phyloP scores from a whole-genome alignment of 2,329 filamentous ascomycete genomes.

The Pseudogymnoascus sp. region DNA sequence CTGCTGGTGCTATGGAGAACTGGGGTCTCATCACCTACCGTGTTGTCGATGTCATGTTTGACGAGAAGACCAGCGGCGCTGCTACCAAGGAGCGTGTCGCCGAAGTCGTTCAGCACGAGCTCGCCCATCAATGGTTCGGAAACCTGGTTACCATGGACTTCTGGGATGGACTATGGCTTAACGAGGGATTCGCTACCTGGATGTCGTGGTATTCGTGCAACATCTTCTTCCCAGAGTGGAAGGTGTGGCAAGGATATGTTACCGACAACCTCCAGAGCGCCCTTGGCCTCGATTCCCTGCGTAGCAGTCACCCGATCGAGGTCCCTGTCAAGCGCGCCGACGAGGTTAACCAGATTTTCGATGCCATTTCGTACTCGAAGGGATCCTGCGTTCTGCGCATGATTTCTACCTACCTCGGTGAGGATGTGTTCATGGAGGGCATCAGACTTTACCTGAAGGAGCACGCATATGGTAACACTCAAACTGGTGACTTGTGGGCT shows the following conservation, averaged over 20 bases:
- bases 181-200: constrained; percentile 86
- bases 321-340: constrained; percentile 92
- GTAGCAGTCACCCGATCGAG: constrained; percentile 94
- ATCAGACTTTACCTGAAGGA: constrained; percentile 87
- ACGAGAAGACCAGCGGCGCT: constrained; percentile 85
- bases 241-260: constrained; percentile 93
- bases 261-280: constrained; percentile 87
- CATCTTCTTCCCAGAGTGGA: constrained; percentile 94
- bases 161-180: constrained; percentile 96
- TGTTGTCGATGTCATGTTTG: constrained; percentile 80
- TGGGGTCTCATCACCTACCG: constrained; percentile 96
- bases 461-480: constrained; percentile 92
- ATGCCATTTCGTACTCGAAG: constrained; percentile 95
- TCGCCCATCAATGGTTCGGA: constrained; percentile 97
- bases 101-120: constrained; percentile 91
- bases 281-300: constrained; percentile 76
- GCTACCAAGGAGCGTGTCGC: constrained; percentile 87
- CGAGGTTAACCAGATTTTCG: constrained; percentile 97
- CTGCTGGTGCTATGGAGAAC: constrained; percentile 95
- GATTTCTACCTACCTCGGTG: constrained; percentile 92
- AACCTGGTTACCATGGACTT: constrained; percentile 98
- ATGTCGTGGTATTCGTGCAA: constrained; percentile 95
- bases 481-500: constrained; percentile 84
- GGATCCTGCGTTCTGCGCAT: constrained; percentile 92
- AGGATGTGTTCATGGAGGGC: constrained; percentile 87